Evolutionary conservation across 1,284 basidiomycete genomes (phyloP).

Genomic region (Pseudozyma sp.): DNA sequence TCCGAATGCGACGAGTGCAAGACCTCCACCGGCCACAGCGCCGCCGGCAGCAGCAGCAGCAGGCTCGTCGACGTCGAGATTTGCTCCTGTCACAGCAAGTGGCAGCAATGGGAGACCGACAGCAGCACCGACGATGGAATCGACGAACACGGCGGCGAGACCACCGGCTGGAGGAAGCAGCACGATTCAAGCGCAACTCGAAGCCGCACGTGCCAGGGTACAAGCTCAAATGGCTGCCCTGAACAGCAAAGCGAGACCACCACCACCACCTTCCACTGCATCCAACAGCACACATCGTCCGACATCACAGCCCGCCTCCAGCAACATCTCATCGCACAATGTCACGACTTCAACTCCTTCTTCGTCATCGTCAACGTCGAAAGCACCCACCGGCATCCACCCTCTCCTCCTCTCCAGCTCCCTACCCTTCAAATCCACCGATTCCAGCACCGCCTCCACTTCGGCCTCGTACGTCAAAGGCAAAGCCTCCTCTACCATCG

Average conservation of each 20-base stretch:
- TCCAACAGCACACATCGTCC: not conserved
- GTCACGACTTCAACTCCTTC: constrained; percentile 2
- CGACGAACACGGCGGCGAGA: constrained; percentile 2
- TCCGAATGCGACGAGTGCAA: not conserved
- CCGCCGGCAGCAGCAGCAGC: not conserved
- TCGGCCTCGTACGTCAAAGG: constrained; percentile 22
- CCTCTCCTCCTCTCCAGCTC: constrained; percentile 51
- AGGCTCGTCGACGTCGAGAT: constrained; percentile 4
- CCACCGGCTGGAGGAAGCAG: not conserved
- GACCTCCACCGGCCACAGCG: constrained; percentile 1
- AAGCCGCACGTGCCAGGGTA: constrained; percentile 50
- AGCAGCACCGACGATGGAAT: not conserved
- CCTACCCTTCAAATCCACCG: constrained; percentile 11
- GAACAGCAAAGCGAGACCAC: constrained; percentile 13
- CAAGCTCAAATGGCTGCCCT: constrained; percentile 45
- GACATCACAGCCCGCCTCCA: not conserved
- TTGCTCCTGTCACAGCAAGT: not conserved
- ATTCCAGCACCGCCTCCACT: not conserved
- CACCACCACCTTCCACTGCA: not conserved
- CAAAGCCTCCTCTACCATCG: not conserved
- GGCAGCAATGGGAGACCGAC: not conserved
- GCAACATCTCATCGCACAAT: not conserved
- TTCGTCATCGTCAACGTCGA: constrained; percentile 3
- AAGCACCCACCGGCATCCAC: constrained; percentile 57
- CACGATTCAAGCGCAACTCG: constrained; percentile 54